Percentiles rank a stretch among this genome's conserved stretches.
Conservation (phyloP, 306 rosid genomes). For the Medicago arabica region DNA sequence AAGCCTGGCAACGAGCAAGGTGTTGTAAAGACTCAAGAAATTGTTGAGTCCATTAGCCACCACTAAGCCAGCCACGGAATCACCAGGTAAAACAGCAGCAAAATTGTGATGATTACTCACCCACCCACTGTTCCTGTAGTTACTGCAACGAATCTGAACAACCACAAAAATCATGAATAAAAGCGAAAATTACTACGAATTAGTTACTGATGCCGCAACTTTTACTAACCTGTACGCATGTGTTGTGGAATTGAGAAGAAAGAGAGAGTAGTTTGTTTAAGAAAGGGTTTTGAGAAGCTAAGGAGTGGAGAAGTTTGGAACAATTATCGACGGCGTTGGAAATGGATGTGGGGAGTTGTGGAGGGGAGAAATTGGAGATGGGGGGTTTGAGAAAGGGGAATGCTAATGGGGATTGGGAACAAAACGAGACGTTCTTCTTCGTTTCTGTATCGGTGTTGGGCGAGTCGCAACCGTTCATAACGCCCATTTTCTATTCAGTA, state of each 20-base stretch:
- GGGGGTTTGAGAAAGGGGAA: constrained; percentile 54
- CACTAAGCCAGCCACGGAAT: constrained; percentile 84
- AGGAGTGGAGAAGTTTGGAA: constrained; percentile 44
- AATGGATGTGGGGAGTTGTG: constrained; percentile 53
- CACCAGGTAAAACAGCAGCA: constrained; percentile 92
- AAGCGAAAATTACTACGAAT: not conserved
- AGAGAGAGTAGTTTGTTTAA: constrained; percentile 56
- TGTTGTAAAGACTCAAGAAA: constrained; percentile 89
- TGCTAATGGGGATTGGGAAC: constrained; percentile 58
- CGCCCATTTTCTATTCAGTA: constrained; percentile 52
- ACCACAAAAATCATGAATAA: constrained; percentile 1
- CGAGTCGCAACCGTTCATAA: constrained; percentile 37
- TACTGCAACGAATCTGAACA: constrained; percentile 73
- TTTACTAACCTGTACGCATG: constrained; percentile 62
- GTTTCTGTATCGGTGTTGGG: constrained; percentile 36
- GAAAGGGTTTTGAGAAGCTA: constrained; percentile 66
- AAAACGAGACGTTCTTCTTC: constrained; percentile 44
- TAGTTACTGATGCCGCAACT: not conserved
- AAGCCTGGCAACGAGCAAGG: constrained; percentile 82
- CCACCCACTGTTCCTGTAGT: constrained; percentile 40
- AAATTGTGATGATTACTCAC: constrained; percentile 65
- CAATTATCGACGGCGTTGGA: constrained; percentile 49
- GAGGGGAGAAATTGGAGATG: constrained; percentile 47
- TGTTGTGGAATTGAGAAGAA: constrained; percentile 52
- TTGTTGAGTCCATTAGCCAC: constrained; percentile 80